Conservation (phyloP, 306 rosid species). For the Cucumis melo region DNA sequence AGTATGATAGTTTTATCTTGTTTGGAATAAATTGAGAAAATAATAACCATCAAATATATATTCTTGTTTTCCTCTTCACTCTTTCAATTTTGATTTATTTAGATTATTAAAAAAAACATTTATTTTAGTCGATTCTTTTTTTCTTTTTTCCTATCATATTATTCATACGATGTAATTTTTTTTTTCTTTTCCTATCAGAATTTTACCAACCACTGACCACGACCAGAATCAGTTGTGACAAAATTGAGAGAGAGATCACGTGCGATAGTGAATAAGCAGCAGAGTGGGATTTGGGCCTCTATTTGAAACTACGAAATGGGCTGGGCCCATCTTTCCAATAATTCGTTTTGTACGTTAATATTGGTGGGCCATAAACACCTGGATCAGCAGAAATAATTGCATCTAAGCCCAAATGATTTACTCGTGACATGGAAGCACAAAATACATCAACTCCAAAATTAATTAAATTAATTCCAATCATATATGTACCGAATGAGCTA, state of each 20-base stretch:
- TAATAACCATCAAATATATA: background rate
- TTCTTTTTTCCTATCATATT: too few relatives aligned
- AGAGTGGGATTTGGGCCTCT: background rate
- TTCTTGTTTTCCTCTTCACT: too few relatives aligned
- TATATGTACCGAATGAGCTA: background rate
- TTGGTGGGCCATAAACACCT: slow-evolving; percentile 3
- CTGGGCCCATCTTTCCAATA: slow-evolving; percentile 3
- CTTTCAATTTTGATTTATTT: too few relatives aligned
- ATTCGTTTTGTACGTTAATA: background rate
- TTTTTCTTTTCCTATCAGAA: background rate
- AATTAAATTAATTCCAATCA: background rate
- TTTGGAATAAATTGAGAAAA: background rate
- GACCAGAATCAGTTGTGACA: background rate
- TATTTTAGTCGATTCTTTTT: too few relatives aligned
- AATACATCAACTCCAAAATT: background rate
- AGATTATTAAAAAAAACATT: too few relatives aligned
- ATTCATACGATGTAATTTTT: background rate
- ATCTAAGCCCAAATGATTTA: background rate
- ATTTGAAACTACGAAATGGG: background rate
- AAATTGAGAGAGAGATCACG: background rate
- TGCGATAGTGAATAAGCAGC: background rate
- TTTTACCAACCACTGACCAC: background rate
- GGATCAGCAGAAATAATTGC: background rate
- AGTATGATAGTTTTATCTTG: background rate
- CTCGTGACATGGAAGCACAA: background rate